Percentiles rank a stretch among this genome's conserved stretches.
These are phyloP conservation scores for Panicum hallii DNA, from an alignment of 202 grass and related monocot species.

Conservation along the genomic window DNA sequence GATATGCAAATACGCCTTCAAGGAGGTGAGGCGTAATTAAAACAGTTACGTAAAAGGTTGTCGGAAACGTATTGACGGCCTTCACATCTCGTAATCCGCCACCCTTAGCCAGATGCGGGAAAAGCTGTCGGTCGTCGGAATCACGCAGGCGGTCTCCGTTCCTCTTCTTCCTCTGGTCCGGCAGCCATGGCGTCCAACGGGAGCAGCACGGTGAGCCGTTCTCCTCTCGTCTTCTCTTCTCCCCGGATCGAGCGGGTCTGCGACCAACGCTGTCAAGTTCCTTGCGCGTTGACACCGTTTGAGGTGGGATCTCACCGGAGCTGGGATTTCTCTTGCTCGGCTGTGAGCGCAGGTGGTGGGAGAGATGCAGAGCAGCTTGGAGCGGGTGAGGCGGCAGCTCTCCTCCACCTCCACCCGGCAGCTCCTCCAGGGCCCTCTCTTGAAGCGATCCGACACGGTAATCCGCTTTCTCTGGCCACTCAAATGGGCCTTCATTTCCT, in stretches of 20 bases:
- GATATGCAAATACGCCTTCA: not conserved
- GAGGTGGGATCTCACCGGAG: conserved; percentile 32
- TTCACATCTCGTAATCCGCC: not conserved
- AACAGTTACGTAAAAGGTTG: accelerated
- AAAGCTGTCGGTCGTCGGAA: not conserved
- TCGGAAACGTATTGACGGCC: not conserved
- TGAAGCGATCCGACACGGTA: conserved; percentile 97
- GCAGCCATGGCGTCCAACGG: conserved; percentile 63
- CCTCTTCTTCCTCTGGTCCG: conserved; percentile 34
- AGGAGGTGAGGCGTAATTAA: accelerated
- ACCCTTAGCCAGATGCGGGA: not conserved
- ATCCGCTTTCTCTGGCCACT: not conserved
- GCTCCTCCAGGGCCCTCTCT: conserved; percentile 88
- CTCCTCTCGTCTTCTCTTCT: not conserved
- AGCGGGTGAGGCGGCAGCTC: conserved; percentile 86
- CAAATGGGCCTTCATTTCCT: not conserved
- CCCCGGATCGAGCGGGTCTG: not conserved
- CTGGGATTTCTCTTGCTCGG: not conserved
- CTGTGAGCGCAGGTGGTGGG: conserved; percentile 55
- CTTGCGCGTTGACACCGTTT: not conserved
- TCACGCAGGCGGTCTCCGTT: not conserved
- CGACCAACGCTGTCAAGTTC: not conserved
- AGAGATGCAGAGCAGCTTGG: conserved; percentile 88
- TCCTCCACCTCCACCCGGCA: conserved; percentile 72
- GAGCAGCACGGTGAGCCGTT: conserved; percentile 61